Conservation (phyloP, 805 yeast genomes). For the Ogataea degrootiae region DNA sequence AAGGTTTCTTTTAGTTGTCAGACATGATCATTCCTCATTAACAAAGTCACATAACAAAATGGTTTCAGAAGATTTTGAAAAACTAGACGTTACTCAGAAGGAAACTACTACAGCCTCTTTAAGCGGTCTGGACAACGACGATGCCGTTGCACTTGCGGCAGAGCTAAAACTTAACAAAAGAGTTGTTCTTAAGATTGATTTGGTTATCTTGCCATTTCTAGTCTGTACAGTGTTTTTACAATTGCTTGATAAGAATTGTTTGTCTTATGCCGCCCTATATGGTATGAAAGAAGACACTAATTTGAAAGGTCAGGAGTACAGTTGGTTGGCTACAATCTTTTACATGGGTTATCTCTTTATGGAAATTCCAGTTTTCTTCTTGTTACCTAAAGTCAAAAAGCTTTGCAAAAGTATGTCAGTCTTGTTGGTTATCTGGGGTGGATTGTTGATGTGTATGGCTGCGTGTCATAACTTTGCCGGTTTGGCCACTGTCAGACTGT, state of each 20-base stretch:
- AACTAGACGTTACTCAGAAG: not conserved
- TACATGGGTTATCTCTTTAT: slow-evolving; percentile 60
- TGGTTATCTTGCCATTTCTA: slow-evolving; percentile 24
- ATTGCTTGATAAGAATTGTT: slow-evolving; percentile 38
- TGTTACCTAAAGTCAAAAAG: slow-evolving; percentile 28
- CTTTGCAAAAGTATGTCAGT: slow-evolving; percentile 30
- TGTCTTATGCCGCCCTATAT: slow-evolving; percentile 41
- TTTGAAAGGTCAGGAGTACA: slow-evolving; percentile 39
- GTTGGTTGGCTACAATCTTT: slow-evolving; percentile 58
- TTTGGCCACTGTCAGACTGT: slow-evolving; percentile 41
- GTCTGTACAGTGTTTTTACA: slow-evolving; percentile 25
- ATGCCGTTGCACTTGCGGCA: slow-evolving; percentile 10
- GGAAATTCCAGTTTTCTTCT: slow-evolving; percentile 44
- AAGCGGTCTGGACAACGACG: slow-evolving; percentile 6
- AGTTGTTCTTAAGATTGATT: slow-evolving; percentile 21
- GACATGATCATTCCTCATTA: not conserved
- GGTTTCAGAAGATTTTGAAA: not conserved
- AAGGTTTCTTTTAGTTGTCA: too few relatives aligned
- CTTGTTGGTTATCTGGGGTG: slow-evolving; percentile 42
- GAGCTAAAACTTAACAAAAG: slow-evolving; percentile 15
- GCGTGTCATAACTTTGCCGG: slow-evolving; percentile 43
- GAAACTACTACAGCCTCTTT: not conserved
- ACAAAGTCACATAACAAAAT: not conserved
- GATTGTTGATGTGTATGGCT: slow-evolving; percentile 42
- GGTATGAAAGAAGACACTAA: slow-evolving; percentile 37